Conservation (phyloP, 768 basidiomycete species). For the Suillus lakei region DNA sequence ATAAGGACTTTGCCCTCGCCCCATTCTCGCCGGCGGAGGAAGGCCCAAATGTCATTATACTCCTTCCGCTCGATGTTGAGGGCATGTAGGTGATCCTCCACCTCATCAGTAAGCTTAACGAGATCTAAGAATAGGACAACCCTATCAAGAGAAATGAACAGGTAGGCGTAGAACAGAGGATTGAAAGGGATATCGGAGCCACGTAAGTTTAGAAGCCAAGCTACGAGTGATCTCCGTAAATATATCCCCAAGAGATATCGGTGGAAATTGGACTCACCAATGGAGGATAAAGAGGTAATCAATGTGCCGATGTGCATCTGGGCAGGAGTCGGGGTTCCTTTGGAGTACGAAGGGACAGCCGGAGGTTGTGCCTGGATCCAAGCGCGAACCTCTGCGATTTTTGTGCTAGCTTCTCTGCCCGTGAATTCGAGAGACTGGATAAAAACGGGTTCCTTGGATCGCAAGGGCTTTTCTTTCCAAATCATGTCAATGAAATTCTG, state of each 20-base stretch:
- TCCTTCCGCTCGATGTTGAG: conserved; percentile 62
- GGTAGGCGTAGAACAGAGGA: conserved; percentile 89
- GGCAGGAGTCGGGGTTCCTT: conserved; percentile 58
- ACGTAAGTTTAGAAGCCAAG: conserved; percentile 88
- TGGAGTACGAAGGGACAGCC: conserved; percentile 64
- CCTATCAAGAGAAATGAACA: conserved; percentile 69
- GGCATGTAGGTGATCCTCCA: conserved; percentile 59
- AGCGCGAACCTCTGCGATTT: conserved; percentile 69
- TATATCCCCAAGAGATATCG: not conserved
- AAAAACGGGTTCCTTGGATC: conserved; percentile 67
- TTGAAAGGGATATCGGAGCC: conserved; percentile 91
- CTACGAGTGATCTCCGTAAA: conserved; percentile 39
- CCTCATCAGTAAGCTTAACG: conserved; percentile 63
- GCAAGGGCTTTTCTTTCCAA: conserved; percentile 79
- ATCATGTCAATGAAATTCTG: conserved; percentile 84
- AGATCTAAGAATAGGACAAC: conserved; percentile 79
- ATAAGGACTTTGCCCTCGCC: conserved; percentile 82
- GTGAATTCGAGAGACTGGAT: conserved; percentile 75
- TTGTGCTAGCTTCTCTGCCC: conserved; percentile 66
- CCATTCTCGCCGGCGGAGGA: conserved; percentile 75
- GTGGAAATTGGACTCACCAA: conserved; percentile 51
- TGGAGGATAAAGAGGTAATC: conserved; percentile 69
- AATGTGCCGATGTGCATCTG: conserved; percentile 73
- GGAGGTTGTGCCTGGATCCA: conserved; percentile 72
- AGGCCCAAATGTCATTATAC: conserved; percentile 83